Base-by-base conservation (phyloP, 495 filamentous ascomycete species). In the Echria macrotheca region DNA sequence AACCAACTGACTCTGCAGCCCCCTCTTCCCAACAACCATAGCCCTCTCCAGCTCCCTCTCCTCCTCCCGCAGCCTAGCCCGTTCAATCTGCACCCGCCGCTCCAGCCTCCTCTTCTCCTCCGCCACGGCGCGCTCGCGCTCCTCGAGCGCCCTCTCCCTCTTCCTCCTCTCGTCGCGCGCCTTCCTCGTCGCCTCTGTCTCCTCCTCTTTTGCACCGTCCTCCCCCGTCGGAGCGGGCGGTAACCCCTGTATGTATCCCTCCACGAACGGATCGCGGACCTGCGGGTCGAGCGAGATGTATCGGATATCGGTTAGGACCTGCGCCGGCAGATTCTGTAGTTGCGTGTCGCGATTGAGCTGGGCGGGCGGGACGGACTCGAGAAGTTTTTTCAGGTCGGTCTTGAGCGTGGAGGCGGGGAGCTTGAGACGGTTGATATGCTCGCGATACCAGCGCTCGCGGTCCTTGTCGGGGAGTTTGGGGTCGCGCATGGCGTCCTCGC, bases 381-480 rank as follows among this genome's bases (percentile, higher is more conserved):
- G 75, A 19, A 96, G 69, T n/a, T 77, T 69, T 14, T 80, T 81
- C 19, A 98, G 69, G 52, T 96, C 93, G 8, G 83, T 78, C 59
- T 90, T 96, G 37, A 86, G 75, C 1, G 80, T 81, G 8, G 80
- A 77, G 55, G 85, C 81, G 4, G 87, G 78, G 15, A 86, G 69
- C 61, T 95, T 96, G 14, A 95, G 69, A 11, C 76, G 77, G 40
- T 76, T 77, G 55, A 96, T 85, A 56, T 91, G 81, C 29, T 97
- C 93, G 23, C 94, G 83, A 62, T 95, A 98, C 66, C 80, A 77
- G 65, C 87, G 94, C 62, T 98, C 93, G 2, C 89, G 78, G 50
- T 96, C 90, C 58, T 90, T 94, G 60, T 98, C 94, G 1, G 69
- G 66, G 22, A 96, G 60, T 37, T 84, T 78, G 5, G 78, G 62